Base-by-base conservation (phyloP, 306 rosid species). In the Ochetophila trinervis region DNA sequence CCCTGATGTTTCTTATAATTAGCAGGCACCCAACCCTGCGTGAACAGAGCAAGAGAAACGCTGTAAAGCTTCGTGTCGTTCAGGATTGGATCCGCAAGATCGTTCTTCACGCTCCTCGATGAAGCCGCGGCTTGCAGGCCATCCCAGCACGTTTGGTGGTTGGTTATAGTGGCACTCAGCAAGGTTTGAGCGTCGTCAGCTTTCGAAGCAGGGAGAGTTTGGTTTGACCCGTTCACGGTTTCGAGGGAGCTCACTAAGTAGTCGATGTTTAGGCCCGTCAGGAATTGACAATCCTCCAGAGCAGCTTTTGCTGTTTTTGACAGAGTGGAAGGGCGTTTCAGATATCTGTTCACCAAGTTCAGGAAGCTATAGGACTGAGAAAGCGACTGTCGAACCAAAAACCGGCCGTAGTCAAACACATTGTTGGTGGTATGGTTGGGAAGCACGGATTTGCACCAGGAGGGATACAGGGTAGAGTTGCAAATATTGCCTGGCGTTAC, bases 121-220 rank as follows among this genome's bases (percentile, higher is more conserved):
- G 83, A 77, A 21, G 90, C 78, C 4, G 79, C 79, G 36, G 79
- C 83, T 70, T 82, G 74, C 2, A 87, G 51, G 19, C 92, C 90
- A 6, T 87, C 97, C 32, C 75, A 49, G 61, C 95, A 90, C 0
- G 95, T 87, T 60, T 90, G 87, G 17, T 84, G 86, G 74, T 90
- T 87, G n/a, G 95, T 87, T 5, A 90, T 22, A 61, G 84, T 73
- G 42, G 85, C 88, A 24, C 97, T 87, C 16, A 90, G 83, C 37
- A 82, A 16, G 0, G 90, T 78, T 59, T 82, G 90, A 52, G 82
- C 37, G 1, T 85, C 76, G 0, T 82, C 85, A 0, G 90, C 84
- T 50, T 18, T 50, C 54, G 17, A 3, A 16, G 54, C 9, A 50
- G 54, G 17, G 19, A 50, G 54, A 8, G 11, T n/a, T 50, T 5